Base-by-base conservation (phyloP, 208 protist genomes). In the Leishmania aethiopica region DNA sequence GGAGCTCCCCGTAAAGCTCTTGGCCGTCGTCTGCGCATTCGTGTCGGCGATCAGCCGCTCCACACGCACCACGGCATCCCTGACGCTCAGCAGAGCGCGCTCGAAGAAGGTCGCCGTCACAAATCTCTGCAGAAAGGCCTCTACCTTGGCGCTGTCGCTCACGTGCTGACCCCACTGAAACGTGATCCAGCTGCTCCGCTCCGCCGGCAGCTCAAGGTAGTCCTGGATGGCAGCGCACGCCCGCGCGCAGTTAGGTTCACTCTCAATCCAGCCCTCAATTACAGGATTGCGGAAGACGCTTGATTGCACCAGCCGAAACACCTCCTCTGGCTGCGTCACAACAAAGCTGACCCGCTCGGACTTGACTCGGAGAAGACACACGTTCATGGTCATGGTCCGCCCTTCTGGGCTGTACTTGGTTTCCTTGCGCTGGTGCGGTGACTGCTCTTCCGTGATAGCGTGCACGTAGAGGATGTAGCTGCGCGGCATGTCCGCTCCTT, bases 211-310 rank as follows among this genome's bases (percentile, higher is more conserved):
- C 64, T 86, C 86, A 17, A 97, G 83, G 53, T 91, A 83, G 40
- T 86, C 77, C 40, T 84, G 85, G 55, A 94, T 90, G 3, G 92
- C 91, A 59, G 82, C 82, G n/a, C 85, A 90, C 25, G 82, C 83
- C 11, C 80, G 83, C 17, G 88, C 86, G 73, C 89, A 93, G 67
- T 86, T 88, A 22, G 79, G 87, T 35, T 91, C 89, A 59, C 69
- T 89, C 51, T 88, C 89, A 15, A 96, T 91, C 92, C 93, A 97
- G 35, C 93, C 91, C 84, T 97, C 95, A 78, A 96, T 94, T 10
- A 93, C 79, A 3, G 95, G 95, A 66, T 97, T 92, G 47, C 95
- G 92, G 80, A 91, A 97, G 60, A 96, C 91, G 80, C 87, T 85
- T 28, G 95, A 96, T 64, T 93, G 89, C 47, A 93, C 87, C 57